Base-by-base conservation (phyloP, 2,329 filamentous ascomycete genomes). In the Pleoardoris graminearum region DNA sequence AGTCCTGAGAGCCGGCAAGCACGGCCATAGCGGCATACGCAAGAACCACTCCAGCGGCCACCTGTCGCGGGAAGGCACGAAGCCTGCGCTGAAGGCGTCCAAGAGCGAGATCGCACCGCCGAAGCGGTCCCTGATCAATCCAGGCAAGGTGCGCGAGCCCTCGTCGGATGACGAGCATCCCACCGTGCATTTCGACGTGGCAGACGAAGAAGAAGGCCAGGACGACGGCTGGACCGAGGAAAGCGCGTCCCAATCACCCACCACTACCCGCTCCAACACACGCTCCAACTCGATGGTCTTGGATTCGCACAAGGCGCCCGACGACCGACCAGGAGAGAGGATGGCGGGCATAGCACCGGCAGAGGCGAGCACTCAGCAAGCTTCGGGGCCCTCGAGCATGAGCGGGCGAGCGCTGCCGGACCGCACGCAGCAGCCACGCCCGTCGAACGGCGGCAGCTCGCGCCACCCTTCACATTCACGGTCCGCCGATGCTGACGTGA, bases 401-500 rank as follows among this genome's bases (percentile, higher is more conserved):
- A 16, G 38, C 22, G 23, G 55, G 51, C 37, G 42, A 55, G 49
- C 61, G 16, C 55, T 68, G 11, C 60, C 63, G 16, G 67, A 72
- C 25, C 70, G 70, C 47, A 58, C 65, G 11, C 63, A 58, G 45
- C 53, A 42, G 21, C 46, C 59, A 22, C 60, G 59, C 17, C 60
- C 63, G 17, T 51, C 65, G 11, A 74, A 70, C 56, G 69, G 68
- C 16, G 59, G 65, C 37, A 66, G 58, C 53, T 64, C 70, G 25
- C 65, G 70, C 46, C 62, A 69, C 29, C 67, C 73, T 49, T 70
- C 70, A 33, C 61, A 73, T 48, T 70, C 70, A 27, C 60, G 70
- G 29, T 69, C 70, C 21, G 72, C 74, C 30, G 85, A 86, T 63
- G 86, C 84, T 54, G 83, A 85, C 61, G 83, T 86, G 55, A 81